These are phyloP conservation scores for Babesia ovata DNA, from an alignment of 169 alveolate genomes.

Conservation along the genomic window DNA sequence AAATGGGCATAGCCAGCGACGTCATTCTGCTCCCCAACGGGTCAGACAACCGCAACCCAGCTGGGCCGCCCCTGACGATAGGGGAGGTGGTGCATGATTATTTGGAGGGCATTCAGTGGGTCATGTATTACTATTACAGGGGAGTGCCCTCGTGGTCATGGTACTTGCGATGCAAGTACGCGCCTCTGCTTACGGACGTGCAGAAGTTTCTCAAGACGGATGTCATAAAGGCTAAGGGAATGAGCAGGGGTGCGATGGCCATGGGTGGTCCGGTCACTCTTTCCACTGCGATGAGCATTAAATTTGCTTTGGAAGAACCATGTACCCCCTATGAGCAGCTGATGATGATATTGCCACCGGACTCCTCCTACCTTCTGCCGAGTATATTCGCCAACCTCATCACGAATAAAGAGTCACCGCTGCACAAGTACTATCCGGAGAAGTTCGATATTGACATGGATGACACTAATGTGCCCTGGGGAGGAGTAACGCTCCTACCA, in stretches of 20 bases:
- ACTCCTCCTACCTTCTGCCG: conserved; percentile 68
- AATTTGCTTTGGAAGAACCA: conserved; percentile 57
- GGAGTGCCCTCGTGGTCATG: conserved; percentile 96
- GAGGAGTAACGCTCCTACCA: conserved; percentile 77
- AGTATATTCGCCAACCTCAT: conserved; percentile 60
- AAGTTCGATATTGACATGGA: conserved; percentile 78
- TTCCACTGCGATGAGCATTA: conserved; percentile 28
- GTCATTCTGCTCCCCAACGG: conserved; percentile 42
- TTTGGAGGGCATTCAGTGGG: conserved; percentile 96
- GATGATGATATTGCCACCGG: conserved; percentile 76
- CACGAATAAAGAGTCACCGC: conserved; percentile 68
- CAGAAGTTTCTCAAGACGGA: conserved; percentile 18
- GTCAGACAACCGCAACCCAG: conserved; percentile 12
- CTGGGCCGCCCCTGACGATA: conserved; percentile 75
- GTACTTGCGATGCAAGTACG: conserved; percentile 92
- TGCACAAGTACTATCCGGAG: conserved; percentile 63
- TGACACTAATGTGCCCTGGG: conserved; percentile 77
- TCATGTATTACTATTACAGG: conserved; percentile 88
- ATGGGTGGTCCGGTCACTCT: background rate
- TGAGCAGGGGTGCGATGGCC: background rate
- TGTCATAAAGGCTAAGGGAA: background rate
- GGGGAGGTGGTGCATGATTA: conserved; percentile 85
- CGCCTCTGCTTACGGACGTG: conserved; percentile 85
- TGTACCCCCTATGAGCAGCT: conserved; percentile 75
- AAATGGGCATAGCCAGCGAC: conserved; percentile 80